Base-by-base conservation (phyloP, 352 stramenopile species). In the Pilasporangium apinafurcum region DNA sequence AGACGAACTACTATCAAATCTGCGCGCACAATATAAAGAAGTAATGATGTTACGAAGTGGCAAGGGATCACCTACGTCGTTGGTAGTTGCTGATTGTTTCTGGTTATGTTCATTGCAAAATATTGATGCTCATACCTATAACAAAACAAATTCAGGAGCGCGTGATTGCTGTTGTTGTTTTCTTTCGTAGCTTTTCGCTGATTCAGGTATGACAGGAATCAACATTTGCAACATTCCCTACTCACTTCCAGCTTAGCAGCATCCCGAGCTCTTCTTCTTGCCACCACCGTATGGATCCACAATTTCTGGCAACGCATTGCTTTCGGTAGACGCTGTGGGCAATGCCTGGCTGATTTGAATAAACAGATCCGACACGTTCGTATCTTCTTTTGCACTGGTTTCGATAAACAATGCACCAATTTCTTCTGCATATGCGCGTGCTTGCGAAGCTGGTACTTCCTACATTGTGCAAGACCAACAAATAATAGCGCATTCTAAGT, bases 301-400 rank as follows among this genome's bases (percentile, higher is more conserved):
- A 33, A 92, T 90, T 58, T 92, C 80, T 2, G 80, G 80, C 25
- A 92, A 54, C 42, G 80, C 80, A 44, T 92, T 89, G 58, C 73
- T 90, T 55, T 92, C 80, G 10, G 57, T 65, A 17, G 71, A 73
- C 14, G 77, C 75, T 25, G 67, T 76, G 27, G 80, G 80, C 41
- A 92, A 61, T 51, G 78, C 72, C 58, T 91, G 65, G 60, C 81
- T 93, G 75, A 90, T 90, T 51, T 86, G 79, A 43, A 92, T 86
- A 71, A 98, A 98, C 48, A 98, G 62, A 39, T 92, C 79, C 44
- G 83, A 88, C 29, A 98, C 92, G 59, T 97, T 96, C 35, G 72
- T 83, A 73, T 97, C 91, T 34, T 95, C 80, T 59, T 97, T 98
- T 18, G 95, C 88, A 49, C 88, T 97, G 35, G 95, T 98, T 51